A percentile compares a stretch with the other conserved stretches of the same genome.
phyloP scores from a whole-genome alignment of 345 rosid species.

The Salix dunnii region DNA sequence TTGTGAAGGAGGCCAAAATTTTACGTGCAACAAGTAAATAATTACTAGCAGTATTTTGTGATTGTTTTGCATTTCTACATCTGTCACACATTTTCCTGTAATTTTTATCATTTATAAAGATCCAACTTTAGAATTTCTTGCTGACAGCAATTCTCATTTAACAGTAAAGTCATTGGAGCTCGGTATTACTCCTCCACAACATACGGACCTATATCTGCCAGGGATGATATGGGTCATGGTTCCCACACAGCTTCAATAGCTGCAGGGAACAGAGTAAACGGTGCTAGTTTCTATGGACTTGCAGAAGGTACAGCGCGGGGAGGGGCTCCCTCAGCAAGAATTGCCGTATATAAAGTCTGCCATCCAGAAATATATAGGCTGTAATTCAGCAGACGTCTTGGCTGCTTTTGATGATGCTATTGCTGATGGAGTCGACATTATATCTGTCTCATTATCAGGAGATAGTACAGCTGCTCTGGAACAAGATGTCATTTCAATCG shows the following conservation, averaged over 20 bases:
- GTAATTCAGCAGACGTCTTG: background rate
- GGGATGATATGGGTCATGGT: conserved; percentile 3
- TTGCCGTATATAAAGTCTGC: conserved; percentile 1
- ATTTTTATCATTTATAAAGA: background rate
- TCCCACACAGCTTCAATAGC: conserved; percentile 1
- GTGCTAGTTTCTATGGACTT: background rate
- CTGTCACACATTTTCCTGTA: no score
- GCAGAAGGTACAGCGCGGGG: background rate
- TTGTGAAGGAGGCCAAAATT: background rate
- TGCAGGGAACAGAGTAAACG: background rate
- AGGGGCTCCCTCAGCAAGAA: background rate
- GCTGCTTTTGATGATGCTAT: conserved; percentile 1
- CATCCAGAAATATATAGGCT: background rate
- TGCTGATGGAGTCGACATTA: background rate
- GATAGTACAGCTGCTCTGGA: background rate
- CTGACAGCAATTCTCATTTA: background rate
- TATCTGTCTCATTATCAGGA: background rate
- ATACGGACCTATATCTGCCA: background rate
- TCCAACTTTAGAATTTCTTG: no score
- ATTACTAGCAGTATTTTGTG: background rate
- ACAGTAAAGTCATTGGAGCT: background rate
- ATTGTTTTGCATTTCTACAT: no score
- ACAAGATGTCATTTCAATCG: background rate
- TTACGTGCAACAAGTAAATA: background rate
- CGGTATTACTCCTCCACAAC: background rate